Evolutionary conservation across 148 eudicot species (phyloP).

Genomic region (Persicaria maculosa): DNA sequence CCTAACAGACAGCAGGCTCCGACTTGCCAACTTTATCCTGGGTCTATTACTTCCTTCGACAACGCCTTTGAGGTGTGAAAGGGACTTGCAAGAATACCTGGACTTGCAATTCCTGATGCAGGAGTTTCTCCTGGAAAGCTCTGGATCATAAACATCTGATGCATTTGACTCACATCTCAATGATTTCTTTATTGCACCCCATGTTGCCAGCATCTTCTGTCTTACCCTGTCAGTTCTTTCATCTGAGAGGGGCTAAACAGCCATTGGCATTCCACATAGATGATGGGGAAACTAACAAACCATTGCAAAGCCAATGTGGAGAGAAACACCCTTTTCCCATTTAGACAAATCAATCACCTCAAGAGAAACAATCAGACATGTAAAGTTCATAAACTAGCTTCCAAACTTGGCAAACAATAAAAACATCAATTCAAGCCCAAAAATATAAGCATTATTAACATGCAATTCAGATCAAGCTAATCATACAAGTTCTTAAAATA

Average conservation of each 20-base stretch:
- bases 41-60: slow-evolving; percentile 42
- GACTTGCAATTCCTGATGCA: slow-evolving; percentile 22
- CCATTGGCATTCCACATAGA: background rate
- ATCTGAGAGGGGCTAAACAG: background rate
- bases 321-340: background rate
- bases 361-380: slow-evolving; percentile 4
- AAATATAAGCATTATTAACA: slow-evolving; percentile 5
- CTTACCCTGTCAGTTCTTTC: background rate
- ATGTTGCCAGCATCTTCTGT: slow-evolving; percentile 15
- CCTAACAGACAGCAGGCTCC: slow-evolving; percentile 46
- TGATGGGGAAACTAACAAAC: background rate
- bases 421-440: slow-evolving; percentile 1
- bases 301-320: slow-evolving; percentile 2
- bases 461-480: slow-evolving; percentile 7
- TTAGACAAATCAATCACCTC: background rate
- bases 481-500: background rate
- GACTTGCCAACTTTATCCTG: slow-evolving; percentile 23
- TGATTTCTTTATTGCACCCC: slow-evolving; percentile 33
- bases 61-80: slow-evolving; percentile 33
- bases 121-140: slow-evolving; percentile 11
- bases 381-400: slow-evolving; percentile 9
- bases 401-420: slow-evolving; percentile 6
- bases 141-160: slow-evolving; percentile 28
- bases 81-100: slow-evolving; percentile 21
- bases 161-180: slow-evolving; percentile 25